Percentiles rank a stretch among this genome's conserved stretches.
Conservation (phyloP, 192 early-diverging fungal species). For the Coemansia sp. region DNA sequence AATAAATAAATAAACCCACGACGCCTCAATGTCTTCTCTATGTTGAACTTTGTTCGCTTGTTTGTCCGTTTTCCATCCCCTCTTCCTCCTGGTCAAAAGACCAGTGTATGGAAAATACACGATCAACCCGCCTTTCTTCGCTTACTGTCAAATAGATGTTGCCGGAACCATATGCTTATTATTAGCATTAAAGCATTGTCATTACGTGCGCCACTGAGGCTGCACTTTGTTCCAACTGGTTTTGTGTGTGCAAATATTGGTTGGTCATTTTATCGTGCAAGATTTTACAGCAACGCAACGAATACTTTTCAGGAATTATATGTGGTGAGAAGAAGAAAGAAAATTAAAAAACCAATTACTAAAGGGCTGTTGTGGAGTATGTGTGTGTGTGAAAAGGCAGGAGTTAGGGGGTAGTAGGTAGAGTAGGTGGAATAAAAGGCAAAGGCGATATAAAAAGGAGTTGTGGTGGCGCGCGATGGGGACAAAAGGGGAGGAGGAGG, state of each 20-base stretch:
- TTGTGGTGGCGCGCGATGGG: not conserved
- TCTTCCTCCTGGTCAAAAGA: not conserved
- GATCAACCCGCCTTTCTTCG: not conserved
- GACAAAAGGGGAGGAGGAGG: not conserved
- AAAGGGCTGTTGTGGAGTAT: not conserved
- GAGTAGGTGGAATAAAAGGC: not conserved
- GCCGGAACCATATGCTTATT: not conserved
- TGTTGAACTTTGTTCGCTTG: not conserved
- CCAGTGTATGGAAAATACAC: not conserved
- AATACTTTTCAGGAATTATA: not conserved
- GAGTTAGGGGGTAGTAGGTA: not conserved
- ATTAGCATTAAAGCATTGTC: not conserved
- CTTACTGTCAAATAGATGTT: not conserved
- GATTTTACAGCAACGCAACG: too few species aligned
- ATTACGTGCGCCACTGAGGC: not conserved
- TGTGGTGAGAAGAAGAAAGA: slow-evolving; percentile 3
- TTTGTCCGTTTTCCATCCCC: not conserved
- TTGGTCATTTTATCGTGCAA: too few species aligned
- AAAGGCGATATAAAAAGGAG: not conserved
- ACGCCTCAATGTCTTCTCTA: too few species aligned
- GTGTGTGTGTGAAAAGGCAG: not conserved
- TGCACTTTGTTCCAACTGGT: not conserved
- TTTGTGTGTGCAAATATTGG: too few species aligned
- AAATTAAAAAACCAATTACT: slow-evolving; percentile 13
- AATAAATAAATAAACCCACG: too few species aligned